Evolutionary conservation across 2,329 filamentous ascomycete species (phyloP).

Genomic region (Tolypocladium amazonense): DNA sequence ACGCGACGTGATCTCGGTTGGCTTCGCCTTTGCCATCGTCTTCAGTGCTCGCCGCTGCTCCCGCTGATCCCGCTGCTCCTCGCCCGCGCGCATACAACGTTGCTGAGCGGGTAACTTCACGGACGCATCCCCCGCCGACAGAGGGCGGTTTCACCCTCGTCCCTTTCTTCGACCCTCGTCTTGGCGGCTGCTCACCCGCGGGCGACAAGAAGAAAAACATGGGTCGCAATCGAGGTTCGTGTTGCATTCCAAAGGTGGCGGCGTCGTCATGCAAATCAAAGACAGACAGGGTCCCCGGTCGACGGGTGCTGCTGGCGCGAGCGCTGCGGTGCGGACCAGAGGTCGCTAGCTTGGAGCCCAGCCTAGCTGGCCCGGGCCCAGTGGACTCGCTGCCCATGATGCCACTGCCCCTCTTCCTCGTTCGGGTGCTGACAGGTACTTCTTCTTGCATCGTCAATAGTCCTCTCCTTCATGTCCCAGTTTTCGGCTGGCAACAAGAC

Average conservation of each 20-base stretch:
- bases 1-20: neutral
- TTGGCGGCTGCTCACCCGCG: neutral
- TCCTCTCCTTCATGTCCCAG: slow-evolving; percentile 81
- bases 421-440: neutral
- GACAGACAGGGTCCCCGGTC: slow-evolving; percentile 1
- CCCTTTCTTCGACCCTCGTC: neutral
- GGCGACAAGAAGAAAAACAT: slow-evolving; percentile 23
- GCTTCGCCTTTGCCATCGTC: neutral
- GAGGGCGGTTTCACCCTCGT: neutral
- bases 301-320: neutral
- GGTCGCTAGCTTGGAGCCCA: neutral
- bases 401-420: slow-evolving; percentile 1
- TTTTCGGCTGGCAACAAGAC: slow-evolving; percentile 47
- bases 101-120: neutral
- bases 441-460: slow-evolving; percentile 30
- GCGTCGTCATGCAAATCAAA: slow-evolving; percentile 1
- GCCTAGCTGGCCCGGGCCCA: too few relatives aligned
- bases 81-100: neutral
- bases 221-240: slow-evolving; percentile 46
- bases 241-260: slow-evolving; percentile 7
- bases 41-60: neutral
- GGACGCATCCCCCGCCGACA: neutral
- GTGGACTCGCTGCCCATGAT: slow-evolving; percentile 1
- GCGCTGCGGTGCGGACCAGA: neutral
- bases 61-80: neutral